Evolutionary conservation across 1,284 basidiomycete species (phyloP), one percentile per base, ranked within the genome.

Genomic region (Cystobasidium slooffiae): DNA sequence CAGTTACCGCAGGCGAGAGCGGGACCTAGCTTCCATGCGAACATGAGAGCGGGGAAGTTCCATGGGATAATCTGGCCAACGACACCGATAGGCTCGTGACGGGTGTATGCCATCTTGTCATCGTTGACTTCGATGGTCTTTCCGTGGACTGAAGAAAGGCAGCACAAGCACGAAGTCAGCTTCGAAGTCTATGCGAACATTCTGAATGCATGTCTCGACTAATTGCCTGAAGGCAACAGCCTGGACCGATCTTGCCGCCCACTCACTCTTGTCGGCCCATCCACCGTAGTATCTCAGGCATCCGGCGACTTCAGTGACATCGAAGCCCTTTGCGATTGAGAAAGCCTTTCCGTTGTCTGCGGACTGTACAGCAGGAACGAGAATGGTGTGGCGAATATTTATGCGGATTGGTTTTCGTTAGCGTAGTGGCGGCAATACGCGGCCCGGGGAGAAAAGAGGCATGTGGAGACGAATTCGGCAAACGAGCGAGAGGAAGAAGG

Each of bases 51-150:
- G 16, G 93, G 94, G 82, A 76, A 78, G 61, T 75, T 77, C 80
- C 75, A 77, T 52, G 76, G 90, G 78, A 93, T 92, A 82, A 94
- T 94, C 74, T 81, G 81, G 9, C 91, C 93, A 79, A 91, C 94
- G 74, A 97, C 94, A 78, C 95, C 96, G 79, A 97, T 90, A 18
- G 96, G 94, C 83, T 98, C 95, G 82, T 97, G 93, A 41, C 89
- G 87, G 18, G 92, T 92, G 84, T 92, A 94, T 4, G 85, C 86
- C 73, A 94, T 84, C 83, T 91, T 93, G 68, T 80, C 83, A 79
- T 91, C 87, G 76, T 86, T 84, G 55, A 80, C 78, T 75, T 83
- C 81, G 59, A 83, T 80, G 53, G 78, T 77, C 77, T 82, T 80
- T 43, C 81, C 82, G 73, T 80, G 76, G 76, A 80, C 89, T 91